Percentiles rank a stretch among this genome's conserved stretches.
These are phyloP conservation scores for Terana coerulea DNA, from an alignment of 768 basidiomycete genomes.

Conservation along the genomic window DNA sequence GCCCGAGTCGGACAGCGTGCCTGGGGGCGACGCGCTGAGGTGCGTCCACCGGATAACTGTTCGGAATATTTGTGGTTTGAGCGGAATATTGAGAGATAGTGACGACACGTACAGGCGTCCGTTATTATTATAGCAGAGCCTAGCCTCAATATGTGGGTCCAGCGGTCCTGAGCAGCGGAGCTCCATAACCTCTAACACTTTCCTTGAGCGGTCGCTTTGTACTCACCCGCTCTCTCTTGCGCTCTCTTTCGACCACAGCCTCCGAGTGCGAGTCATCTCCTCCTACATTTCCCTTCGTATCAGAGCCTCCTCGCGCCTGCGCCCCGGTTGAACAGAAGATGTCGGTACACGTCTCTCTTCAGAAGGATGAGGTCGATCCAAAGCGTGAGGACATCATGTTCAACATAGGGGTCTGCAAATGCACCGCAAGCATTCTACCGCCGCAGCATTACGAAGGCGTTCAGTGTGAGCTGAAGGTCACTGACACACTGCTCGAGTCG, in stretches of 20 bases:
- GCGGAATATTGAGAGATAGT: neutral
- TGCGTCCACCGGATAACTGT: constrained; percentile 80
- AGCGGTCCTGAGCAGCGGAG: constrained; percentile 42
- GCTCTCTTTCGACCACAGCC: no score
- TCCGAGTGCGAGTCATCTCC: no score
- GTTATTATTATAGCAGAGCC: constrained; percentile 56
- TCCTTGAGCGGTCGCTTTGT: no score
- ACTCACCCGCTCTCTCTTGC: no score
- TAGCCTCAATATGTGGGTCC: constrained; percentile 56
- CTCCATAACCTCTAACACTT: neutral
- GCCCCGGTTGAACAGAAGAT: constrained; percentile 78
- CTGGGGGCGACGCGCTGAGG: constrained; percentile 40
- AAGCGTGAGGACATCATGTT: constrained; percentile 72
- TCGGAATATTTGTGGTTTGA: constrained; percentile 1
- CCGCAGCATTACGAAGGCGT: constrained; percentile 10
- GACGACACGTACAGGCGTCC: constrained; percentile 62
- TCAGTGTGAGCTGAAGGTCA: constrained; percentile 19
- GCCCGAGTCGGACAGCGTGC: constrained; percentile 5
- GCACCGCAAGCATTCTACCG: constrained; percentile 52
- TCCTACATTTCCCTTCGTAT: no score
- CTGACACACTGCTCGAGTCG: constrained; percentile 82
- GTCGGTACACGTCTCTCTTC: constrained; percentile 77
- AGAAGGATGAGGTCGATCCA: constrained; percentile 79
- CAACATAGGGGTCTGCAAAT: constrained; percentile 86
- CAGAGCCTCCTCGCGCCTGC: constrained; percentile 51